Base-by-base conservation (phyloP, 2,329 filamentous ascomycete species). In the Coleophoma crateriformis region DNA sequence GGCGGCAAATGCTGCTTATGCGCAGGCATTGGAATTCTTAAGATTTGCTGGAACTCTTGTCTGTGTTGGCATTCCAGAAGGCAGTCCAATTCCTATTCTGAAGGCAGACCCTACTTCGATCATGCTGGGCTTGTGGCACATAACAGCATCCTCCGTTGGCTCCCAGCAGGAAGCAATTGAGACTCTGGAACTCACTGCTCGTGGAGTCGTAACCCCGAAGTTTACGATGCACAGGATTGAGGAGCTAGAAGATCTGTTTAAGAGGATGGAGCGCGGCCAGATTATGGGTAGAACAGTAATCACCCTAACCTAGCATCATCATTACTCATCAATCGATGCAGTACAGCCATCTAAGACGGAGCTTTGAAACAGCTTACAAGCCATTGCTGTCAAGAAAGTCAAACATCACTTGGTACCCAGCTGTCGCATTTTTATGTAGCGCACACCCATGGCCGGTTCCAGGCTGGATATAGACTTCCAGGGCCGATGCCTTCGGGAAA, bases 41-140 rank as follows among this genome's bases (percentile, higher is more conserved):
- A 64, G 68, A 11, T 70, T 72, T 53, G 66, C 67, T 49, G 75
- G 75, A 0, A 71, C 70, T 1, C 41, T 77, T 35, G 74, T 77
- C 12, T 76, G 73, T 54, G 69, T 77, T 4, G 75, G 74, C 4
- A 61, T 77, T 4, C 74, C 74, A 2, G 70, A 74, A 50, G 67
- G 71, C 15, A 62, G 65, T 1, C 58, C 64, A 7, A 55, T 64
- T 37, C 63, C 71, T 1, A 74, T 78, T 44, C 67, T 63, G 2
- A 67, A 60, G 1, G 68, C 72, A 0, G 64, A 61, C 33, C 74
- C 75, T 4, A 57, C 55, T 0, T 13, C 47, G 0, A 57, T 78
- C n/a, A 60, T 76, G 22, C 52, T 39, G 1, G 62, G 65, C 45
- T 66, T 73, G 51, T 54, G 67, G 33, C 67, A 63, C 13, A 71